Base-by-base conservation (phyloP, 1,284 basidiomycete species). In the Coniophora puteana region DNA sequence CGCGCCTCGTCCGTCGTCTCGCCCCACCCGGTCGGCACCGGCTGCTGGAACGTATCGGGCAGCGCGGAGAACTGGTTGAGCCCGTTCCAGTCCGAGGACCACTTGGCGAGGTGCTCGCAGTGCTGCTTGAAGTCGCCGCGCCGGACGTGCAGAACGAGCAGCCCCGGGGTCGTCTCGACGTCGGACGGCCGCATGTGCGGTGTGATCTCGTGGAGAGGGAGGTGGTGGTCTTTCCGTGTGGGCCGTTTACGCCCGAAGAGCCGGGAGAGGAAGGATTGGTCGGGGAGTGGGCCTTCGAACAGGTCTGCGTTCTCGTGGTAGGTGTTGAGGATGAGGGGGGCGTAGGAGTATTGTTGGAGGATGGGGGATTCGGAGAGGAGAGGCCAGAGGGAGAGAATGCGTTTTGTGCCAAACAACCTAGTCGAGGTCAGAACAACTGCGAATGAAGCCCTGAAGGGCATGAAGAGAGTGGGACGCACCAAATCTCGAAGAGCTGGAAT, bases 321-420 rank as follows among this genome's bases (percentile, higher is more conserved):
- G 0, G 65, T 59, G 14, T 52, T 47, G 21, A 66, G 51, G 43
- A 77, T 54, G 8, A 75, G 62, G 0, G 71, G 63, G 0, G 75
- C 76, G 69, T 69, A 75, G 13, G 57, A 58, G 51, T 73, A 74
- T 26, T 67, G 42, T n/a, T 52, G 62, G 11, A 78, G 52, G 10
- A 74, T 54, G 0, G 74, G 73, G 1, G 76, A 76, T 20, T 51
- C 48, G 11, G 64, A 61, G 5, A 79, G 53, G 2, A 55, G 50
- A 0, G 68, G 65, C 63, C 71, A 72, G 2, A 73, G 49, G 16
- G 68, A 63, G 6, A 75, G 63, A 11, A 76, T 54, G 10, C 68
- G 60, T 4, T 50, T 28, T 4, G 65, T 62, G 30, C 74, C 72
- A 35, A 74, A 66, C 4, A 73, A 37, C 65, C 72, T 75, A 39